Evolutionary conservation across 768 basidiomycete genomes (phyloP).

Genomic region (Rhodocollybia butyracea): DNA sequence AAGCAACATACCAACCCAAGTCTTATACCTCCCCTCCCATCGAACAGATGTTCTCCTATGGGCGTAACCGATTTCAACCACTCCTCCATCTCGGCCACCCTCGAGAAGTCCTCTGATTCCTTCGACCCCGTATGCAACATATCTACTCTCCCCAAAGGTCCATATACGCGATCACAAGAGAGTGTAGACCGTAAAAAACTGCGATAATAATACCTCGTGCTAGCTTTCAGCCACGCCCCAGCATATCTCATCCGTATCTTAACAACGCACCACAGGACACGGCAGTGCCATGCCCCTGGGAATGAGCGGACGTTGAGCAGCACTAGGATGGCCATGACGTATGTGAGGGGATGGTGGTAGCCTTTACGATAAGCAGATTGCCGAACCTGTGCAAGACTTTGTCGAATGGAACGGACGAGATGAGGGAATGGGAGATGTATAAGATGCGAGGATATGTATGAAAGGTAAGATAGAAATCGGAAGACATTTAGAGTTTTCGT

Average conservation of each 20-base stretch:
- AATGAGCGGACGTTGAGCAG: constrained; percentile 1
- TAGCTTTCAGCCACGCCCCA: neutral
- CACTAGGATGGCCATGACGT: neutral
- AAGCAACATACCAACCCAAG: neutral
- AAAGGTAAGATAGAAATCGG: too few relatives aligned
- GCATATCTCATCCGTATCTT: neutral
- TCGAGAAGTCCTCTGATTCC: neutral
- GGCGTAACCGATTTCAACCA: constrained; percentile 6
- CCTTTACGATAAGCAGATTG: too few relatives aligned
- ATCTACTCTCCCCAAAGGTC: too few relatives aligned
- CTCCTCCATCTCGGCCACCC: neutral
- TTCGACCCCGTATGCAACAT: too few relatives aligned
- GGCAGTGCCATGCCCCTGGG: neutral
- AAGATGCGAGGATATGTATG: too few relatives aligned
- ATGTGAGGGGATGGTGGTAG: neutral
- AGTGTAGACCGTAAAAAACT: too few relatives aligned
- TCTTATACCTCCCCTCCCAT: neutral
- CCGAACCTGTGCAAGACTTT: too few relatives aligned
- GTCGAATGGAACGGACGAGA: too few relatives aligned
- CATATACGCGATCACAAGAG: too few relatives aligned
- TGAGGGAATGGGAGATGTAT: too few relatives aligned
- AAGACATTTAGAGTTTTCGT: too few relatives aligned
- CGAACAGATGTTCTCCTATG: constrained; percentile 2
- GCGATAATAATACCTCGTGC: neutral
- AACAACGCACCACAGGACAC: neutral